Evolutionary conservation across 2,329 filamentous ascomycete genomes (phyloP).

Genomic region (Microdochium trichocladiopsis): DNA sequence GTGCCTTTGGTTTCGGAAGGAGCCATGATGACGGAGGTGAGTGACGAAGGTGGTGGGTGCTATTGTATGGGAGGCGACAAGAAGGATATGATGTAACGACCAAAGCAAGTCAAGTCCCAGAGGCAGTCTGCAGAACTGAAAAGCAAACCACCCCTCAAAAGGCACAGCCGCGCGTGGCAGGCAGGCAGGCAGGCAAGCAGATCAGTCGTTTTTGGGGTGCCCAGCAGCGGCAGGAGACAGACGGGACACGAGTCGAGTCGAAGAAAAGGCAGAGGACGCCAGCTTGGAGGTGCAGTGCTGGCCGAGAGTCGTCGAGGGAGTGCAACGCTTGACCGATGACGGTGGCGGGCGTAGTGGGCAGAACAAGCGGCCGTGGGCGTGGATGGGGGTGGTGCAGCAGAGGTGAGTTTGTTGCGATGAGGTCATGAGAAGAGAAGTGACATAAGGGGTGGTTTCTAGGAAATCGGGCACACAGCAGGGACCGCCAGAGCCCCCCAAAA

Average conservation of each 20-base stretch:
- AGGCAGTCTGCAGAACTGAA: not conserved
- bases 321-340: not conserved
- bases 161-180: not conserved
- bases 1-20: constrained; percentile 22
- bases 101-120: not conserved
- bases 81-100: not conserved
- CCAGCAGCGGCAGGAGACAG: not conserved
- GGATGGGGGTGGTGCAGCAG: constrained; percentile 7
- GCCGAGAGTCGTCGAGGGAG: not conserved
- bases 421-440: constrained; percentile 31
- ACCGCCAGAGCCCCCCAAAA: constrained; percentile 24
- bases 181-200: not conserved
- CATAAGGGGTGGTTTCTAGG: constrained; percentile 28
- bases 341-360: not conserved
- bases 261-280: not conserved
- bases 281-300: not conserved
- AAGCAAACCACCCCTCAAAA: not conserved
- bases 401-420: constrained; percentile 23
- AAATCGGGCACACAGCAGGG: constrained; percentile 26
- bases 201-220: not conserved
- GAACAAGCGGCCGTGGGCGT: constrained; percentile 6
- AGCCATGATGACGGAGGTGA: constrained; percentile 26
- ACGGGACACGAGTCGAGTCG: not conserved
- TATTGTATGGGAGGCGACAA: constrained; percentile 7
- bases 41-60: constrained; percentile 18